These are phyloP conservation scores for Plasmodium malariae DNA, from an alignment of 169 alveolate species.

Conservation along the genomic window DNA sequence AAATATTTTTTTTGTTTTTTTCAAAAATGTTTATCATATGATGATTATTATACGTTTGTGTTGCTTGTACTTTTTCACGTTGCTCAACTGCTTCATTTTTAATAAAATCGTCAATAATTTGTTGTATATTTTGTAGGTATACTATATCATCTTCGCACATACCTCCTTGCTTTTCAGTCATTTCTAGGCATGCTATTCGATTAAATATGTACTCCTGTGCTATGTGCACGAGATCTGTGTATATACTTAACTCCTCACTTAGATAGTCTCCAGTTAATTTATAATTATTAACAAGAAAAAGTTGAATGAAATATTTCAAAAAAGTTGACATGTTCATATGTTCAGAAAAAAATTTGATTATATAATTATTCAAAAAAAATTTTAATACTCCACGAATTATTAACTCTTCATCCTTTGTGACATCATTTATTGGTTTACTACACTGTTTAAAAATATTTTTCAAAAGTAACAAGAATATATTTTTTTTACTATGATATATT, in stretches of 20 bases:
- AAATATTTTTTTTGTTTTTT: constrained; percentile 35
- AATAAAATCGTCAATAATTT: background rate
- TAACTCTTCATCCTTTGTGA: background rate
- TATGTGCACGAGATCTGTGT: constrained; percentile 6
- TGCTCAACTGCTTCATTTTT: background rate
- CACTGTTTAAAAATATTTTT: constrained; percentile 49
- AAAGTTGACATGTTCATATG: constrained; percentile 30
- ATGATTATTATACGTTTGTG: too few relatives aligned
- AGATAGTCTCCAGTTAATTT: constrained; percentile 45
- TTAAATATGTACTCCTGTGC: constrained; percentile 40
- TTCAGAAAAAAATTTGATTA: constrained; percentile 13
- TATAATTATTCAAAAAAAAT: constrained; percentile 23
- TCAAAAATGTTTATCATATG: background rate
- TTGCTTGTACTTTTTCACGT: background rate
- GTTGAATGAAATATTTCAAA: constrained; percentile 25
- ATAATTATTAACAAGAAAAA: constrained; percentile 23
- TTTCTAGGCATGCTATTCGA: background rate
- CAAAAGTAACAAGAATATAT: constrained; percentile 21
- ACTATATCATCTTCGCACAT: background rate
- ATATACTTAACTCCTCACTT: constrained; percentile 21
- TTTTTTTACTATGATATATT: constrained; percentile 47
- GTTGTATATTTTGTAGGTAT: background rate
- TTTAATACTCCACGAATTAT: background rate
- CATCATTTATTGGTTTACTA: background rate
- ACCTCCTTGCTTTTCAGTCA: background rate